These are phyloP conservation scores for Coelastrella sp. DNA, from an alignment of 139 green algal genomes.

Conservation along the genomic window DNA sequence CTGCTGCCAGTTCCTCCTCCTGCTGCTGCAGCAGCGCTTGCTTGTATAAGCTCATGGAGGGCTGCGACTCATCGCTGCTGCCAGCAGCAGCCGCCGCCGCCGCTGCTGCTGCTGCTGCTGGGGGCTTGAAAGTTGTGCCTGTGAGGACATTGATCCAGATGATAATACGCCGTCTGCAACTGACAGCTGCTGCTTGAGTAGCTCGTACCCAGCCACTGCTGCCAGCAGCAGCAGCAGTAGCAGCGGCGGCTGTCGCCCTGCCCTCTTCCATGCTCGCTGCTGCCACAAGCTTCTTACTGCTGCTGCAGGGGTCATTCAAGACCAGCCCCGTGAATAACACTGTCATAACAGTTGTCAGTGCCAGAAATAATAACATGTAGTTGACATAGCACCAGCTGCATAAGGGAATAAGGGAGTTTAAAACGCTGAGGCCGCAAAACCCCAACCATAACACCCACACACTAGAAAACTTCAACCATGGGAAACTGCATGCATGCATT, in stretches of 20 bases:
- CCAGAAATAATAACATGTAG: conserved; percentile 40
- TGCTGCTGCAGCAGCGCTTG: background rate
- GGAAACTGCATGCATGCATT: background rate
- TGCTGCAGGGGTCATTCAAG: background rate
- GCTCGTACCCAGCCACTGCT: background rate
- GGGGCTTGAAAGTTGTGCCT: background rate
- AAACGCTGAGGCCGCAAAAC: conserved; percentile 9
- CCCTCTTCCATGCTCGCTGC: background rate
- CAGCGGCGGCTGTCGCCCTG: background rate
- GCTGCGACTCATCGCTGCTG: background rate
- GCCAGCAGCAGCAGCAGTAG: conserved; percentile 10
- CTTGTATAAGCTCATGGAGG: background rate
- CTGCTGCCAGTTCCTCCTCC: background rate
- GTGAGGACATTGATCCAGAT: background rate
- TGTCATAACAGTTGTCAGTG: background rate
- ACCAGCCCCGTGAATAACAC: background rate
- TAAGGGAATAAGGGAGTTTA: conserved; percentile 31
- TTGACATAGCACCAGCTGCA: conserved; percentile 41
- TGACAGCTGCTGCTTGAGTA: background rate
- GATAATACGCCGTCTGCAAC: background rate
- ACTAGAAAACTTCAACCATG: conserved; percentile 42
- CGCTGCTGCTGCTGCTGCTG: background rate
- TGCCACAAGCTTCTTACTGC: background rate
- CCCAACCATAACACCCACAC: conserved; percentile 30
- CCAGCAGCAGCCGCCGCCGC: background rate